These are phyloP conservation scores for Xylaria sp. DNA, from an alignment of 2,329 filamentous ascomycete genomes.

Conservation along the genomic window DNA sequence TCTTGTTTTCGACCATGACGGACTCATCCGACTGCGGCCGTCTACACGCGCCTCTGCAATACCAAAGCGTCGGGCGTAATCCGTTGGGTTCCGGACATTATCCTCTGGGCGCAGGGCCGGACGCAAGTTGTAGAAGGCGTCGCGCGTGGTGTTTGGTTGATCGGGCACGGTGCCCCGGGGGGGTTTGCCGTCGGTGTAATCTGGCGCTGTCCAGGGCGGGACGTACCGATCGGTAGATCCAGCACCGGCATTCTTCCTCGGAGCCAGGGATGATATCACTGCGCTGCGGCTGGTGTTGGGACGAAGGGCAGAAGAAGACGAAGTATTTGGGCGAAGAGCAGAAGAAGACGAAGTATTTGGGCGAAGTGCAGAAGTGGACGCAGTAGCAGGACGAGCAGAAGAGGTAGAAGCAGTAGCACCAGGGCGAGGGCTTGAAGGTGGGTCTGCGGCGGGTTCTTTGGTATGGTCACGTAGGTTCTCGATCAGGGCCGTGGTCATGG, in stretches of 20 bases:
- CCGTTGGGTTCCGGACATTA: slow-evolving; percentile 19
- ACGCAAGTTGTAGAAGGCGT: slow-evolving; percentile 10
- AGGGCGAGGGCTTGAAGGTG: too few relatives aligned
- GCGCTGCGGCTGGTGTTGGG: too few relatives aligned
- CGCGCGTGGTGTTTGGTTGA: not conserved
- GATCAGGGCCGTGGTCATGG: too few relatives aligned
- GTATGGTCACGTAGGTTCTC: too few relatives aligned
- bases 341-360: too few relatives aligned
- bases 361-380: too few relatives aligned
- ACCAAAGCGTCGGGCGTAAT: slow-evolving; percentile 27
- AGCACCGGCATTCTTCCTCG: slow-evolving; percentile 12
- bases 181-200: slow-evolving; percentile 12
- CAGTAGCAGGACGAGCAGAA: too few relatives aligned
- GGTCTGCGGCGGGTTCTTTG: too few relatives aligned
- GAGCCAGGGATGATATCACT: not conserved
- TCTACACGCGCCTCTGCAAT: slow-evolving; percentile 24
- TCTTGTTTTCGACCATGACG: slow-evolving; percentile 22
- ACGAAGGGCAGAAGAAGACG: too few relatives aligned
- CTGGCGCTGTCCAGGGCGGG: slow-evolving; percentile 26
- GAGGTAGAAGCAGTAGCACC: too few relatives aligned
- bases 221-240: slow-evolving; percentile 20
- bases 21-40: slow-evolving; percentile 30
- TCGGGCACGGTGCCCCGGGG: not conserved
- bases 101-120: slow-evolving; percentile 26
- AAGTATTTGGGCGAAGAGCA: too few relatives aligned